Evolutionary conservation across 2,329 filamentous ascomycete species (phyloP), one percentile per base, ranked within the genome.

Genomic region (Cadophora gregata): DNA sequence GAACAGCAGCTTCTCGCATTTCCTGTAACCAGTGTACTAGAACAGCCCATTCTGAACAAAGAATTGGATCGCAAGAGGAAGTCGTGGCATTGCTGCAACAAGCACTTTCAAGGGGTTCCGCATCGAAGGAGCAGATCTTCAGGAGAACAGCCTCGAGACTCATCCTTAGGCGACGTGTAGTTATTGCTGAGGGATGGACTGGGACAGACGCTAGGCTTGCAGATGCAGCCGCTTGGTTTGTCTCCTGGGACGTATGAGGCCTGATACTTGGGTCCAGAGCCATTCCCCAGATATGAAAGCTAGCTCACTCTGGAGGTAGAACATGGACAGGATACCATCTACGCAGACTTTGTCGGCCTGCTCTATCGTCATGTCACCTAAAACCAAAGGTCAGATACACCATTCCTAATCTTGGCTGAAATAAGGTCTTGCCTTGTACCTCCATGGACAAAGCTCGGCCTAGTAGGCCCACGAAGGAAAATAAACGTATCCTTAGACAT

Each of bases 141-240:
- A 9, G 42, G 8, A 27, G 45, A 62, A 31, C 59, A 62, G n/a
- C 27, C 59, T 29, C 59, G 59, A 16, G 45, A 62, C 10, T 45
- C 45, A n/a, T 62, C 59, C 25, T 62, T 62, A 5, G 59, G 59
- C 8, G 45, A 62, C 1, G 59, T 62, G 31, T 50, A 50, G 16
- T 62, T 50, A 29, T 50, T 62, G 45, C 59, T 45, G 27, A 62
- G 51, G 36, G 45, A 51, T 3, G 59, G 59, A 12, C 36, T 50
- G 47, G 47, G 59, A 62, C 59, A 62, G 47, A 53, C 59, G 31
- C 12, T 62, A n/a, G 59, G 59, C 21, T 48, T 50, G 21, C 59
- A 62, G 45, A 27, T 21, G 33, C 45, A 62, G 14, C 59, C 29
- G 24, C 33, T 36, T n/a, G 59, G 59, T 25, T 9, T 14, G 19